Conservation (phyloP, 345 rosid species). For the Kandelia obovata region DNA sequence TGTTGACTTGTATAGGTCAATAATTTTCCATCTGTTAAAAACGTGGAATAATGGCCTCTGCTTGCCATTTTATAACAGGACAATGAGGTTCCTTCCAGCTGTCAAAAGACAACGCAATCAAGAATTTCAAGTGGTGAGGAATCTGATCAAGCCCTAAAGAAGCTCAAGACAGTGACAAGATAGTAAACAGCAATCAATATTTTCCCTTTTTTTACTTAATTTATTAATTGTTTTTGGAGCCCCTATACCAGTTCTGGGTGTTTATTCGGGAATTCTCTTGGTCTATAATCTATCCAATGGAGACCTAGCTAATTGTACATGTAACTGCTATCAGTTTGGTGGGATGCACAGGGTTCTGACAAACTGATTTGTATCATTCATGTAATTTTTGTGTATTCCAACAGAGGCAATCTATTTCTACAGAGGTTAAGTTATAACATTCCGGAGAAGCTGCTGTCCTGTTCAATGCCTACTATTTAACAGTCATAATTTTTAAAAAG, state of each 20-base stretch:
- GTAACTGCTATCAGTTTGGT: constrained; percentile 23
- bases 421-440: constrained; percentile 16
- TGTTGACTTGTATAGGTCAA: background rate
- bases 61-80: constrained; percentile 26
- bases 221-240: constrained; percentile 29
- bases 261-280: constrained; percentile 29
- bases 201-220: constrained; percentile 21
- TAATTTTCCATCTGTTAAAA: background rate
- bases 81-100: constrained; percentile 17
- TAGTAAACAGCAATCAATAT: constrained; percentile 10
- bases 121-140: constrained; percentile 34
- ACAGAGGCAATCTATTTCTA: background rate
- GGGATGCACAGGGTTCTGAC: constrained; percentile 30
- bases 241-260: constrained; percentile 13
- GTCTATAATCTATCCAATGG: constrained; percentile 29
- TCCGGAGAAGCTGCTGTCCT: background rate
- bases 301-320: constrained; percentile 38
- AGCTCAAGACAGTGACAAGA: constrained; percentile 43
- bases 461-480: background rate
- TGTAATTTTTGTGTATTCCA: constrained; percentile 8
- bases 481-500: too few species aligned
- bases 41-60: background rate
- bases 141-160: constrained; percentile 44
- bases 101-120: constrained; percentile 29
- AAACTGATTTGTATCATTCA: constrained; percentile 16